These are phyloP conservation scores for Bidens hawaiensis DNA, from an alignment of 140 eudicot species.

Conservation along the genomic window DNA sequence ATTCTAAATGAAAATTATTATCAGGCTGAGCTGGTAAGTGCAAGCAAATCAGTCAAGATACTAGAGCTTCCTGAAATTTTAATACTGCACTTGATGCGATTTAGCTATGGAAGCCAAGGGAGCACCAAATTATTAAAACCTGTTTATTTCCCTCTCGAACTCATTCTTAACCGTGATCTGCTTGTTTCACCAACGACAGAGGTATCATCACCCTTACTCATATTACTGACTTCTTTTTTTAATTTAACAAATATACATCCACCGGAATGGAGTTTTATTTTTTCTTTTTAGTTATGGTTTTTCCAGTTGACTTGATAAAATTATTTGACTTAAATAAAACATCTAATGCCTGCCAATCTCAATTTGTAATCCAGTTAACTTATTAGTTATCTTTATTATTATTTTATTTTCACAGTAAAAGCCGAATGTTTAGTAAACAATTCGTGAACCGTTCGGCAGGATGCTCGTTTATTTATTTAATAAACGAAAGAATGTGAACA, in stretches of 20 bases:
- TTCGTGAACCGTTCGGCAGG: too few relatives aligned
- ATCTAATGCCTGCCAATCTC: neutral
- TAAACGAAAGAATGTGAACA: too few relatives aligned
- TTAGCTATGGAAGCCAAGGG: slow-evolving; percentile 76
- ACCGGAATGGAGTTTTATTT: neutral
- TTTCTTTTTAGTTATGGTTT: slow-evolving; percentile 2
- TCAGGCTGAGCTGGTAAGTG: slow-evolving; percentile 80
- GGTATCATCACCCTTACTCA: slow-evolving; percentile 26
- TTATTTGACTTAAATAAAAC: neutral
- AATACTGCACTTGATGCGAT: slow-evolving; percentile 83
- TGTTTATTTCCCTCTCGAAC: slow-evolving; percentile 65
- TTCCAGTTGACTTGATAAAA: neutral
- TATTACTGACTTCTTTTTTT: neutral
- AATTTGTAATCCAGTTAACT: too few relatives aligned
- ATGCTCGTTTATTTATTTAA: too few relatives aligned
- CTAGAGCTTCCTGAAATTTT: slow-evolving; percentile 65
- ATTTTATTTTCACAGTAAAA: too few relatives aligned
- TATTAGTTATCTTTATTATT: too few relatives aligned
- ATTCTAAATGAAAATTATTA: too few relatives aligned
- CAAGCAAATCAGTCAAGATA: slow-evolving; percentile 77
- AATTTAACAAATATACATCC: neutral
- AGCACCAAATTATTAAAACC: slow-evolving; percentile 80
- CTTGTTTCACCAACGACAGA: slow-evolving; percentile 53
- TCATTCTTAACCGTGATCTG: slow-evolving; percentile 50
- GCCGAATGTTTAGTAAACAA: too few relatives aligned